These are phyloP conservation scores for Beauveria medogensis DNA, from an alignment of 2,329 filamentous ascomycete species.

Conservation along the genomic window DNA sequence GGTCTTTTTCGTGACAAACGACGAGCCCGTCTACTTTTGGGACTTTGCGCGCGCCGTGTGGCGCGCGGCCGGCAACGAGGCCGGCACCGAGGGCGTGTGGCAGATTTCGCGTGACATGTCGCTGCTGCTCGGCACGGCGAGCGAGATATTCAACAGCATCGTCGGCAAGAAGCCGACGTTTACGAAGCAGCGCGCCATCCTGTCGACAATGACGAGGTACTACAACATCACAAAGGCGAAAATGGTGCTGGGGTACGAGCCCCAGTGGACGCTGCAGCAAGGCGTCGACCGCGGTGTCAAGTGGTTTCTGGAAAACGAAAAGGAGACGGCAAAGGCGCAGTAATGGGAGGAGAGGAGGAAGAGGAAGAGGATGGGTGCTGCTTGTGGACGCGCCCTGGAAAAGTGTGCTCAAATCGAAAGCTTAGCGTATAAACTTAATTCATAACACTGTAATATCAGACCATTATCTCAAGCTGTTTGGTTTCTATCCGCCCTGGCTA, in stretches of 20 bases:
- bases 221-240: constrained; percentile 72
- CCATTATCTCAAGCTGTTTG: no score
- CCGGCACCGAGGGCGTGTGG: constrained; percentile 48
- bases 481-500: not conserved
- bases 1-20: constrained; percentile 86
- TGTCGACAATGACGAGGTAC: constrained; percentile 68
- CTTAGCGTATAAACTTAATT: not conserved
- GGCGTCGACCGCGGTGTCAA: constrained; percentile 47
- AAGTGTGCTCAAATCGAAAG: not conserved
- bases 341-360: no score
- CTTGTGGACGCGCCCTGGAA: not conserved
- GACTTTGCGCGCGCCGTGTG: constrained; percentile 77
- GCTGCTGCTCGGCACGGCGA: constrained; percentile 41
- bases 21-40: constrained; percentile 83
- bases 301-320: constrained; percentile 48
- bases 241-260: constrained; percentile 59
- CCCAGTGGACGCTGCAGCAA: constrained; percentile 58
- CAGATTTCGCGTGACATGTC: constrained; percentile 44
- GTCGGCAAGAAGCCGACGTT: constrained; percentile 48
- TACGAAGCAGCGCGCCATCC: constrained; percentile 52
- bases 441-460: not conserved
- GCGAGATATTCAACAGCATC: constrained; percentile 43
- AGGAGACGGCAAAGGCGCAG: constrained; percentile 13
- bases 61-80: constrained; percentile 47
- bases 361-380: not conserved